These are phyloP conservation scores for Golubevia sp. DNA, from an alignment of 1,284 basidiomycete genomes.

Conservation along the genomic window DNA sequence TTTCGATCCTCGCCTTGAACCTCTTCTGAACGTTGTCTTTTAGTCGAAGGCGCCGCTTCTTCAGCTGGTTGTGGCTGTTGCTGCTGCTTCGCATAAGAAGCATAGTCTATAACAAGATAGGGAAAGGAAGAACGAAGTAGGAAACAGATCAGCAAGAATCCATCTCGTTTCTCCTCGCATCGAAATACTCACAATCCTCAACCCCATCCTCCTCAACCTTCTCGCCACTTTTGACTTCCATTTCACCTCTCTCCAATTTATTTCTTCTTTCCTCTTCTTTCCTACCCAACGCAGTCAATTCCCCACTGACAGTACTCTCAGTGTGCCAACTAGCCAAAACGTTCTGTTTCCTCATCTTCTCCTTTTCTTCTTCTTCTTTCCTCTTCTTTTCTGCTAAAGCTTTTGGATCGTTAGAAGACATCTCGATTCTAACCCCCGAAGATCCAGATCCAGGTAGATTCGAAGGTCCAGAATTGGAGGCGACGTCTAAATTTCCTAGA, in stretches of 20 bases:
- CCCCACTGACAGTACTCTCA: conserved; percentile 89
- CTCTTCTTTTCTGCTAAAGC: background rate
- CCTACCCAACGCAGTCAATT: conserved; percentile 79
- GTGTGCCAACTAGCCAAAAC: conserved; percentile 89
- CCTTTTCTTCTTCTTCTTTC: conserved; percentile 35
- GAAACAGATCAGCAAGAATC: background rate
- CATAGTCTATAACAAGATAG: conserved; percentile 45
- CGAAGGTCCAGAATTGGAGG: background rate
- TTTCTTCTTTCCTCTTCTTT: conserved; percentile 21
- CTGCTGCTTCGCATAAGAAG: conserved; percentile 43
- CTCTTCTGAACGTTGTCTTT: conserved; percentile 2
- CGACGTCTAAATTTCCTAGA: too few relatives aligned
- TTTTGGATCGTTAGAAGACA: background rate
- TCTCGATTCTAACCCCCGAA: conserved; percentile 64
- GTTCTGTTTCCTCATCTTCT: conserved; percentile 73
- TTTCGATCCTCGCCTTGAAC: too few relatives aligned
- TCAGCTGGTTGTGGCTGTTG: conserved; percentile 27
- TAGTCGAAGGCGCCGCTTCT: conserved; percentile 6
- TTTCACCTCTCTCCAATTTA: conserved; percentile 12
- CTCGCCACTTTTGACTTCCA: conserved; percentile 22
- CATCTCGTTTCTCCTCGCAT: background rate
- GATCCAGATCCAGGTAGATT: conserved; percentile 20
- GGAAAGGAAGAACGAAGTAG: background rate
- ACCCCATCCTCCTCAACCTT: conserved; percentile 18
- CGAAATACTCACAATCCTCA: conserved; percentile 29